These are phyloP conservation scores for Nelumbo lutea DNA, from an alignment of 164 flowering plant species.

Conservation along the genomic window DNA sequence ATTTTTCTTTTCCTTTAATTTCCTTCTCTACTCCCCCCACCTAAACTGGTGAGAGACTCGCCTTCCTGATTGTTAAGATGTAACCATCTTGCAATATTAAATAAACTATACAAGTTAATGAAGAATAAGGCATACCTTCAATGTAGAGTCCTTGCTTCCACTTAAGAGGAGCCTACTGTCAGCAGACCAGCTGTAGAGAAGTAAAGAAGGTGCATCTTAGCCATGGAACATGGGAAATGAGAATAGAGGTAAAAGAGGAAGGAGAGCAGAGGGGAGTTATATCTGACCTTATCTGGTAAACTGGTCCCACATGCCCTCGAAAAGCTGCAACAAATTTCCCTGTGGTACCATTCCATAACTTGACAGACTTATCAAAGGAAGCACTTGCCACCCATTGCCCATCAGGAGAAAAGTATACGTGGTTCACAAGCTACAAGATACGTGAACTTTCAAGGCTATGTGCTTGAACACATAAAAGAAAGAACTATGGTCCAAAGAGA, in stretches of 20 bases:
- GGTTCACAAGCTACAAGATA: slow-evolving; percentile 80
- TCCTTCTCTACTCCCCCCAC: no score
- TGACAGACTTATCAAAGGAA: slow-evolving; percentile 94
- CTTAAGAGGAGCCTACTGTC: slow-evolving; percentile 97
- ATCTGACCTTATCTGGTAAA: slow-evolving; percentile 87
- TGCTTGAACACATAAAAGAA: background rate
- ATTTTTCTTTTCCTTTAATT: no score
- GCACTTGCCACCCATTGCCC: slow-evolving; percentile 99
- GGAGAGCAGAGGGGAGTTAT: background rate
- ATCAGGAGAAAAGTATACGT: slow-evolving; percentile 97
- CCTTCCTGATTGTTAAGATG: background rate
- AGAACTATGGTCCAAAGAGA: background rate
- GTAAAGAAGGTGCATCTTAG: slow-evolving; percentile 10
- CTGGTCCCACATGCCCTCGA: slow-evolving; percentile 98
- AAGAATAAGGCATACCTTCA: slow-evolving; percentile 51
- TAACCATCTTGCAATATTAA: background rate
- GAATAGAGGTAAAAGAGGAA: background rate
- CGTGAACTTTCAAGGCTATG: slow-evolving; percentile 6
- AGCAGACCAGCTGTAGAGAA: slow-evolving; percentile 88
- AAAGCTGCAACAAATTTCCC: slow-evolving; percentile 88
- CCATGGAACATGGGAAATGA: background rate
- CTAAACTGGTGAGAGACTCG: background rate
- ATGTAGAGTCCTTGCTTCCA: slow-evolving; percentile 96
- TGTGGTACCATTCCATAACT: slow-evolving; percentile 90
- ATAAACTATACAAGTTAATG: background rate